Evolutionary conservation across 2,329 filamentous ascomycete species (phyloP).

Genomic region (Pestalotiopsis sp.): DNA sequence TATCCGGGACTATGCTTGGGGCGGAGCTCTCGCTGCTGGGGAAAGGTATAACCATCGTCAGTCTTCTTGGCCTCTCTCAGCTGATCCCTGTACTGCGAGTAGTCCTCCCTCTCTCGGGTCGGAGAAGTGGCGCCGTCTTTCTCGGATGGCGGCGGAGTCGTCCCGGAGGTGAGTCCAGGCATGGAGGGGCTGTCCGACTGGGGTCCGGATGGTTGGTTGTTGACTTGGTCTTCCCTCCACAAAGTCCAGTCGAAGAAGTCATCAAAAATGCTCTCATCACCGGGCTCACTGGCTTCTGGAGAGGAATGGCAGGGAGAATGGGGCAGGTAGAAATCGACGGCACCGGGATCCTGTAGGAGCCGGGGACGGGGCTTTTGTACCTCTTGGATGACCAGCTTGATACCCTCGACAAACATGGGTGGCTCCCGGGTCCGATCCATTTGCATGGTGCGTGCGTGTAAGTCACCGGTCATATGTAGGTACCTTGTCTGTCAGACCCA

Average conservation of each 20-base stretch:
- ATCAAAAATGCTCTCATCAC: conserved; percentile 4
- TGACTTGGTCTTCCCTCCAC: conserved; percentile 23
- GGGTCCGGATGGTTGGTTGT: conserved; percentile 20
- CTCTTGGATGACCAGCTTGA: conserved; percentile 13
- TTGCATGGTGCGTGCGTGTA: conserved; percentile 15
- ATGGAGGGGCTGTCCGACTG: conserved; percentile 33
- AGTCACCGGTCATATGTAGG: conserved; percentile 14
- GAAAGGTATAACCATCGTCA: conserved; percentile 33
- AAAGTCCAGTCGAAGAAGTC: conserved; percentile 11
- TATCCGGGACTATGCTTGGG: conserved; percentile 21
- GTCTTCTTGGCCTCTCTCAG: conserved; percentile 28
- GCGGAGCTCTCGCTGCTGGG: conserved; percentile 30
- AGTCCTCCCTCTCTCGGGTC: conserved; percentile 19
- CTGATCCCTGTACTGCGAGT: conserved; percentile 6
- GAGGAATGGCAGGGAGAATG: conserved; percentile 2
- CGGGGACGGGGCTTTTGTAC: conserved; percentile 10
- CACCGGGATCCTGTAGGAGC: background rate
- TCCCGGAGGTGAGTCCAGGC: conserved; percentile 33
- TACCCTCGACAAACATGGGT: conserved; percentile 13
- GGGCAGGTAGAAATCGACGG: conserved; percentile 10
- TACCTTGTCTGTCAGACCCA: conserved; percentile 10
- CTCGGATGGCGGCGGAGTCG: conserved; percentile 25
- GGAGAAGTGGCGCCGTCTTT: conserved; percentile 32
- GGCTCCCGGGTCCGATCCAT: conserved; percentile 8
- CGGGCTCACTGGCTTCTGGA: conserved; percentile 3